Conservation (phyloP, 2,329 filamentous ascomycete genomes). For the Trichophyton schoenleinii region DNA sequence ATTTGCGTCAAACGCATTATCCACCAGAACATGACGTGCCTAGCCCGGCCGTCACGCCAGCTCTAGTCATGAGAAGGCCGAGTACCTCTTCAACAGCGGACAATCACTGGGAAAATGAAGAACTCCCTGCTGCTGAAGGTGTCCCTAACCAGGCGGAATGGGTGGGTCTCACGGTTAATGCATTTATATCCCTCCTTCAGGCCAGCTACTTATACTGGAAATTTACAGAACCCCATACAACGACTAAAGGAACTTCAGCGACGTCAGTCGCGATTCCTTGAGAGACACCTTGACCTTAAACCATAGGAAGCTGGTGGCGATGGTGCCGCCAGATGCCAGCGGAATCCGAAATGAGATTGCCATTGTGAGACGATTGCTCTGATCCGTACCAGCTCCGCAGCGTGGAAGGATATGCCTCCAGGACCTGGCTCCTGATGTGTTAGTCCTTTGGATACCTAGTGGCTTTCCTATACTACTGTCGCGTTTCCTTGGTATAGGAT, state of each 20-base stretch:
- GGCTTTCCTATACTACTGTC: background rate
- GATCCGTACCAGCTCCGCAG: background rate
- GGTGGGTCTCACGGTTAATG: constrained; percentile 59
- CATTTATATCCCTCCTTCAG: constrained; percentile 32
- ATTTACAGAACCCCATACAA: constrained; percentile 53
- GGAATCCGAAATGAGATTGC: background rate
- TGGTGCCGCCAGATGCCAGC: background rate
- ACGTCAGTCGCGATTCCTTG: constrained; percentile 52
- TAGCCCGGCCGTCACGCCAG: constrained; percentile 81
- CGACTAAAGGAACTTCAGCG: constrained; percentile 58
- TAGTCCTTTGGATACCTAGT: background rate
- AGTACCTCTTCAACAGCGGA: constrained; percentile 56
- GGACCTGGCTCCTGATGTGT: background rate
- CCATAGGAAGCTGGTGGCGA: background rate
- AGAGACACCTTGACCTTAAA: constrained; percentile 16
- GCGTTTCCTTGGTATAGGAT: background rate
- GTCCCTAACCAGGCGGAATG: constrained; percentile 82
- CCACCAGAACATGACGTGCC: constrained; percentile 70
- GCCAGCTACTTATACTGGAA: constrained; percentile 35
- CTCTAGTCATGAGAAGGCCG: constrained; percentile 53
- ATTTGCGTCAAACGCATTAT: constrained; percentile 72
- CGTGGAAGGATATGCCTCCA: background rate
- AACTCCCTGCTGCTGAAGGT: constrained; percentile 62
- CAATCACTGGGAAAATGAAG: constrained; percentile 13
- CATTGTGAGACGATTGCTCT: background rate